Conservation (phyloP, 106 monocot genomes). For the Cymbidium sinense region DNA sequence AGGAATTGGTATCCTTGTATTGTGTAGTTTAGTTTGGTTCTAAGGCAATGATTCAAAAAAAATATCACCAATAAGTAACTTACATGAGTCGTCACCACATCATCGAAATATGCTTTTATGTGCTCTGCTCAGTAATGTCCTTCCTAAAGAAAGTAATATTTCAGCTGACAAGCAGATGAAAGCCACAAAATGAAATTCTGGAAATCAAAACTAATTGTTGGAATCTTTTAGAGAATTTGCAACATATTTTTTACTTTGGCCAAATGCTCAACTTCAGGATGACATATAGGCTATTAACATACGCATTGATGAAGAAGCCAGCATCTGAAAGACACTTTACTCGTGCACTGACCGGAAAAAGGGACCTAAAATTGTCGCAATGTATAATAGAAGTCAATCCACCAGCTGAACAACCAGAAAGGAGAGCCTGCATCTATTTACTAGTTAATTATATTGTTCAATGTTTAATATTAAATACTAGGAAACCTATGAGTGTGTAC, state of each 20-base stretch:
- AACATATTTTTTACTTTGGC: not conserved
- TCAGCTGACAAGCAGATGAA: not conserved
- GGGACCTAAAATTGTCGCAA: too few relatives aligned
- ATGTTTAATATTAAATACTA: too few relatives aligned
- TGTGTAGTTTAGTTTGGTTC: not conserved
- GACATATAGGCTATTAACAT: slow-evolving; percentile 6
- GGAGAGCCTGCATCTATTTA: too few relatives aligned
- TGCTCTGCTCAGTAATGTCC: slow-evolving; percentile 32
- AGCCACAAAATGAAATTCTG: not conserved
- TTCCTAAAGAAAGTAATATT: slow-evolving; percentile 30
- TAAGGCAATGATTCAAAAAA: not conserved
- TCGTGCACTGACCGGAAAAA: too few relatives aligned
- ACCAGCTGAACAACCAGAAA: too few relatives aligned
- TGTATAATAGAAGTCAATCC: too few relatives aligned
- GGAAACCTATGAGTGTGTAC: too few relatives aligned
- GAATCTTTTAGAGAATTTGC: not conserved
- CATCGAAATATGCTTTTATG: slow-evolving; percentile 39
- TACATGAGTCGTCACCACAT: slow-evolving; percentile 61
- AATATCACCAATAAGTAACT: not conserved
- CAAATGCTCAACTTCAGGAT: not conserved
- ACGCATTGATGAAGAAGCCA: too few relatives aligned
- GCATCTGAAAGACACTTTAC: too few relatives aligned
- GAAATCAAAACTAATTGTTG: not conserved
- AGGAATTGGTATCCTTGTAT: not conserved
- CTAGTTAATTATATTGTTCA: too few relatives aligned